Evolutionary conservation across 2,329 filamentous ascomycete species (phyloP), one percentile per base, ranked within the genome.

Genomic region (Emmonsiellopsis sp.): DNA sequence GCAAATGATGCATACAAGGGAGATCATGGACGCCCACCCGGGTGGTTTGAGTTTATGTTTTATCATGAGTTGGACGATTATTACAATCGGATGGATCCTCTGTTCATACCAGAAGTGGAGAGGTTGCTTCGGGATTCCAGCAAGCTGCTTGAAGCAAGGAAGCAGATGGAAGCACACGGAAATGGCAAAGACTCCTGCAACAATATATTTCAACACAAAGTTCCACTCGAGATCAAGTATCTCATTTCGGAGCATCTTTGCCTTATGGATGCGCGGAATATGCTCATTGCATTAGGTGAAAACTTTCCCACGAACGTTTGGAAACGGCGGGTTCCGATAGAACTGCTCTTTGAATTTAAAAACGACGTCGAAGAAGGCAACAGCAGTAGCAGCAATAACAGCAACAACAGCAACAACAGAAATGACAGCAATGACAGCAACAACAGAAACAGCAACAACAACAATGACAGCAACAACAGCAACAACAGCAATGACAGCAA

Each of bases 91-190:
- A 30, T 7, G 26, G 44, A 47, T 32, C 44, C 44, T 32, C n/a
- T 47, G 44, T 47, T 47, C 44, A 47, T 47, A 47, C 44, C n/a
- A 13, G n/a, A 13, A 30, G n/a, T 47, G n/a, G 20, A 47, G 11
- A 32, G 3, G 26, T 10, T 47, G 20, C 44, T 47, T 47, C 26
- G n/a, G 32, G 20, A 20, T 32, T 47, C 20, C 44, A 47, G 5
- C 26, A 4, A 47, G 11, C 32, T 32, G 7, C 26, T 30, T 44
- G n/a, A 7, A 30, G 32, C 11, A 8, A 16, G 30, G 13, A 13
- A 30, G 11, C 20, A 13, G 20, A 5, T 5, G 32, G 44, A 16
- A 47, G n/a, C 44, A 47, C 3, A 6, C 35, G 7, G 35, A 38
- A 10, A 38, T 38, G 35, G 13, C 35, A 8, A 38, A 38, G 9